Percentiles rank a stretch among this genome's conserved stretches.
These are phyloP conservation scores for Ceraceosorus bombacis DNA, from an alignment of 1,284 basidiomycete genomes.

Conservation along the genomic window DNA sequence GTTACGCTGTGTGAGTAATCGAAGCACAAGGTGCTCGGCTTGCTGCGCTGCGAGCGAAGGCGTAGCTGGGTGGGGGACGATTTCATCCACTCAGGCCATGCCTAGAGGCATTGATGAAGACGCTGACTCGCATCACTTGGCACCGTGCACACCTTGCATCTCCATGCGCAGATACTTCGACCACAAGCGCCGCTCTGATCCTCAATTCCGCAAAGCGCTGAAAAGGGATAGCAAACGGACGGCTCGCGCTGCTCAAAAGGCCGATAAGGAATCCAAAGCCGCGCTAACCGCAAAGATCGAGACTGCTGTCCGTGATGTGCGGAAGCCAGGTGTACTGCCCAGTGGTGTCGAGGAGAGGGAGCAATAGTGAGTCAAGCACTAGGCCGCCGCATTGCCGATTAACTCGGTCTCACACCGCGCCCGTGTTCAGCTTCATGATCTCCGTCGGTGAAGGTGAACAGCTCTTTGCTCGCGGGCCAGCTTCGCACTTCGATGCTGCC, in stretches of 20 bases:
- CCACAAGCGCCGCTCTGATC: slow-evolving; percentile 82
- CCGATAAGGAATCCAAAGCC: slow-evolving; percentile 55
- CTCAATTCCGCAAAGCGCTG: slow-evolving; percentile 77
- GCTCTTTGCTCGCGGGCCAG: slow-evolving; percentile 65
- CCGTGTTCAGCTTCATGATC: slow-evolving; percentile 72
- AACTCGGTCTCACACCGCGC: not conserved
- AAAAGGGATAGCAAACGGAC: slow-evolving; percentile 58
- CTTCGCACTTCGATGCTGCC: slow-evolving; percentile 58
- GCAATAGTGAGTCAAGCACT: slow-evolving; percentile 17
- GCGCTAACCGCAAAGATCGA: slow-evolving; percentile 51
- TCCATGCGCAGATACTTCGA: slow-evolving; percentile 65
- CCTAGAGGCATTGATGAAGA: too few relatives aligned
- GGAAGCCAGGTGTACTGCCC: slow-evolving; percentile 51
- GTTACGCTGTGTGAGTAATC: slow-evolving; percentile 28
- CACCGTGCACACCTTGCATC: slow-evolving; percentile 34
- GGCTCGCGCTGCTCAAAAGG: not conserved
- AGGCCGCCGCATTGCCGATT: too few relatives aligned
- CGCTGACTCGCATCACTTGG: not conserved
- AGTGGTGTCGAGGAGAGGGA: slow-evolving; percentile 58
- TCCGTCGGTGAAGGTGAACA: slow-evolving; percentile 82
- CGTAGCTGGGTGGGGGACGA: too few relatives aligned
- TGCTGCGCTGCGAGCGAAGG: not conserved
- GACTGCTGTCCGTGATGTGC: slow-evolving; percentile 26
- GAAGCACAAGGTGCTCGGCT: too few relatives aligned
- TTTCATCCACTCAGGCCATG: too few relatives aligned